Evolutionary conservation across 129 eudicot species (phyloP).

Genomic region (Saussurea involucrata): DNA sequence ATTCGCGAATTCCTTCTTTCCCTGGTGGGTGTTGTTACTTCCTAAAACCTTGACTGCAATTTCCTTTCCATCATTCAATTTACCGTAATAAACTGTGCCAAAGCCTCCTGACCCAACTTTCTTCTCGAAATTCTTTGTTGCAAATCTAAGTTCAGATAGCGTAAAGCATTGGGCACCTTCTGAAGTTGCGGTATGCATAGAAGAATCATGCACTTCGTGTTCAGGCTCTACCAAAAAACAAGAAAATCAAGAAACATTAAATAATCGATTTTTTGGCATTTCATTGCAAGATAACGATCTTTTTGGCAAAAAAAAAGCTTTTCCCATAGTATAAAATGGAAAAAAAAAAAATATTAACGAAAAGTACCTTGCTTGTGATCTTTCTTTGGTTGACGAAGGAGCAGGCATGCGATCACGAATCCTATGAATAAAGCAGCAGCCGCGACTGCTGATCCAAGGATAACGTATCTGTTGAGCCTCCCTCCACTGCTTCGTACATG

Average conservation of each 20-base stretch:
- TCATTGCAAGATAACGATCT: neutral
- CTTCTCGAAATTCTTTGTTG: slow-evolving; percentile 78
- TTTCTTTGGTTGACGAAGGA: slow-evolving; percentile 52
- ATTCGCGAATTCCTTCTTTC: slow-evolving; percentile 90
- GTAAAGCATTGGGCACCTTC: slow-evolving; percentile 91
- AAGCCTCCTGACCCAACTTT: slow-evolving; percentile 97
- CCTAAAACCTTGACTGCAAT: slow-evolving; percentile 82
- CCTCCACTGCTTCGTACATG: slow-evolving; percentile 40
- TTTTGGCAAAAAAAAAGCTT: neutral
- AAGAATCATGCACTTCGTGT: slow-evolving; percentile 27
- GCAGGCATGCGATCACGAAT: slow-evolving; percentile 56
- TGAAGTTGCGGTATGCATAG: slow-evolving; percentile 48
- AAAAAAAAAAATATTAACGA: too few species aligned
- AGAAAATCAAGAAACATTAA: neutral
- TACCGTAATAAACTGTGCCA: slow-evolving; percentile 93
- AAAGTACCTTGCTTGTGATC: slow-evolving; percentile 47
- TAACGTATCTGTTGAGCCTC: slow-evolving; percentile 47
- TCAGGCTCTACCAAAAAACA: slow-evolving; percentile 32
- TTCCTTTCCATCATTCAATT: slow-evolving; percentile 73
- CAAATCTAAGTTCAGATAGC: slow-evolving; percentile 59
- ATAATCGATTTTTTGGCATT: neutral
- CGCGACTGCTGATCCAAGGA: slow-evolving; percentile 66
- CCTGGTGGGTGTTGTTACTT: slow-evolving; percentile 81
- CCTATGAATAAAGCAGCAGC: slow-evolving; percentile 78
- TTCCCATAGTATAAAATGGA: neutral